A percentile compares a stretch with the other conserved stretches of the same genome.
Conservation (phyloP, 306 rosid genomes). For the Cyamopsis tetragonoloba region DNA sequence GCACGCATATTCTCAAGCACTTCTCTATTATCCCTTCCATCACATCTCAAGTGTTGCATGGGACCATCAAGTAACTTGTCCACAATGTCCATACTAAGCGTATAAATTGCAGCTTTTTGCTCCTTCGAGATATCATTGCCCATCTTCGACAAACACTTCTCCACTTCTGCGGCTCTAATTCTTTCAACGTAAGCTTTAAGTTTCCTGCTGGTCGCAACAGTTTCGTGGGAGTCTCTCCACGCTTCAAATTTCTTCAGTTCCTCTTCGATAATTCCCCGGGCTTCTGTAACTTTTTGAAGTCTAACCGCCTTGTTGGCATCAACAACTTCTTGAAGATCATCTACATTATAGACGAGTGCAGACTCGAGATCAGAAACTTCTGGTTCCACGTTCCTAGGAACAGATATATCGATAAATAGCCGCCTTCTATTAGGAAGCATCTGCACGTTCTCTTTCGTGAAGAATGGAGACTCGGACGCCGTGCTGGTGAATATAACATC, state of each 20-base stretch:
- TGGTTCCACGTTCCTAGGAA: conserved; percentile 81
- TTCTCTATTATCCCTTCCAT: conserved; percentile 50
- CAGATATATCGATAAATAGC: conserved; percentile 76
- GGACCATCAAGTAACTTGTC: conserved; percentile 87
- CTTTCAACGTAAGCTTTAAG: conserved; percentile 74
- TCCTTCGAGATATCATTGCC: conserved; percentile 63
- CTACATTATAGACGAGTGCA: conserved; percentile 64
- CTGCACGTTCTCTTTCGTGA: conserved; percentile 59
- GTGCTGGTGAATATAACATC: conserved; percentile 85
- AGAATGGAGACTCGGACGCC: conserved; percentile 61
- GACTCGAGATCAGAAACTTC: conserved; percentile 59
- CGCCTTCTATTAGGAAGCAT: conserved; percentile 53
- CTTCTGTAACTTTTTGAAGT: conserved; percentile 63
- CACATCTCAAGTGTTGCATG: conserved; percentile 83
- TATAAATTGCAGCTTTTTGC: conserved; percentile 57
- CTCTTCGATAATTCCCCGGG: conserved; percentile 54
- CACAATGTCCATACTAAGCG: conserved; percentile 78
- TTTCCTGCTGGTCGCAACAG: conserved; percentile 91
- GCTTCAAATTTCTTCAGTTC: conserved; percentile 71
- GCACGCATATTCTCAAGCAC: conserved; percentile 81
- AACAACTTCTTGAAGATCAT: conserved; percentile 91
- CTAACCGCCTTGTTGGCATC: conserved; percentile 87
- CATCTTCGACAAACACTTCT: conserved; percentile 77
- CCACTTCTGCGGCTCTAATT: conserved; percentile 74
- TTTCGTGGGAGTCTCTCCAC: conserved; percentile 80